Base-by-base conservation (phyloP, 805 yeast species). In the Alloascoidea hylecoeti region DNA sequence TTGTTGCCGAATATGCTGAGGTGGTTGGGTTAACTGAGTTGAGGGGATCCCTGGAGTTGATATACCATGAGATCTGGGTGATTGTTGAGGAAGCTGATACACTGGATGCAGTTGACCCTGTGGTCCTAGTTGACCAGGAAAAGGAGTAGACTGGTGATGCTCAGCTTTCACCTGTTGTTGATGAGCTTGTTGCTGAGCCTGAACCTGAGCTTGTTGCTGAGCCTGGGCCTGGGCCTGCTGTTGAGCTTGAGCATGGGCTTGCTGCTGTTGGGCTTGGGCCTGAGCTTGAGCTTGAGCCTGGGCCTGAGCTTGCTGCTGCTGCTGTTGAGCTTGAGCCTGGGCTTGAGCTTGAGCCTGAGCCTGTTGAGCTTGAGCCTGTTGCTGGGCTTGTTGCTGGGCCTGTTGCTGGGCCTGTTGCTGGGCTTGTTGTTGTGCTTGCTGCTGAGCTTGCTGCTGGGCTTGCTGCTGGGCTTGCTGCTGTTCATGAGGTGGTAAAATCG, bases 361-460 rank as follows among this genome's bases (percentile, higher is more conserved):
- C 30, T 18, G 43, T 18, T 42, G 46, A 16, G 32, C 34, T 41
- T 44, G 40, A n/a, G 41, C 36, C 16, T 38, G 42, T 32, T 38
- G 47, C 19, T 46, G 48, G 34, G 58, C 53, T 38, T 48, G 61
- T 40, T 53, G 61, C 16, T 56, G 57, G 40, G 54, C 63, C 35
- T 56, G 64, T 39, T 56, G 64, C 30, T 39, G 42, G 34, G 39
- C 46, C 23, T 46, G 48, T 34, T 57, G 54, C 17, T 61, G 60
- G 27, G 61, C 60, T 30, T 51, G 46, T 38, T 48, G 61, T 40
- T 53, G 60, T 17, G 56, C 56, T 41, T 55, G 64, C 35, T 56
- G 64, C 39, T 56, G 64, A 41, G 61, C 68, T 43, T 64, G 68
- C 39, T 59, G 70, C 40, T 62, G 72, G 18, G 50, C 49, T 12